Evolutionary conservation across 495 filamentous ascomycete genomes (phyloP).

Genomic region (Talaromyces wortmannii): DNA sequence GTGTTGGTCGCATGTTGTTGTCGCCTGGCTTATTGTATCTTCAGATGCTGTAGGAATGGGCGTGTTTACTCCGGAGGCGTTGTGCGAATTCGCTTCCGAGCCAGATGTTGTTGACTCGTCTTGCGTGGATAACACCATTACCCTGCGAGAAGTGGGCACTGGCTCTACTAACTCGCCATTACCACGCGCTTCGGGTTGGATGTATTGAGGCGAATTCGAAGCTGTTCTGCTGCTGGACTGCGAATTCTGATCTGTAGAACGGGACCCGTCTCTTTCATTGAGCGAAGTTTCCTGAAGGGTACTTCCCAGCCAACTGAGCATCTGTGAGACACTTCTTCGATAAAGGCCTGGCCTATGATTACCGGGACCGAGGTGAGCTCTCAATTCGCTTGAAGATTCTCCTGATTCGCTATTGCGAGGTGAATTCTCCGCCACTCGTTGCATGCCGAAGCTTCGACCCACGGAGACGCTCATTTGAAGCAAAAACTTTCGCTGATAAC

Average conservation of each 20-base stretch:
- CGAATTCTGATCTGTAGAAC: not conserved
- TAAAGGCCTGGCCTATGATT: not conserved
- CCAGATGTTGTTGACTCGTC: not conserved
- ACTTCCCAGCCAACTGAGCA: not conserved
- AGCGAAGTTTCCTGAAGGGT: not conserved
- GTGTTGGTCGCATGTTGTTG: not conserved
- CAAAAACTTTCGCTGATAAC: conserved; percentile 15
- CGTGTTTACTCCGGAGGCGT: not conserved
- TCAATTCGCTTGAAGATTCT: not conserved
- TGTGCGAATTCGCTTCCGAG: not conserved
- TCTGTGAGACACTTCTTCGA: not conserved
- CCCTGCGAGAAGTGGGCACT: not conserved
- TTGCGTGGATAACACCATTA: not conserved
- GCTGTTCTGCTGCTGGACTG: not conserved
- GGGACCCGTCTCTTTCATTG: not conserved
- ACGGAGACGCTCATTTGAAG: not conserved
- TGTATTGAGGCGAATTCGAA: not conserved
- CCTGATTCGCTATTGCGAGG: not conserved
- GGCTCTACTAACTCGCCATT: not conserved
- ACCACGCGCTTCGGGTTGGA: not conserved
- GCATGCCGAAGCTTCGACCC: not conserved
- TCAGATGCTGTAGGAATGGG: conserved; percentile 1
- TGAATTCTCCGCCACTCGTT: not conserved
- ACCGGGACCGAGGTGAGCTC: not conserved
- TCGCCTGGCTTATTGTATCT: not conserved